These are phyloP conservation scores for Talaromyces stipitatus DNA, from an alignment of 495 filamentous ascomycete genomes.

Conservation along the genomic window DNA sequence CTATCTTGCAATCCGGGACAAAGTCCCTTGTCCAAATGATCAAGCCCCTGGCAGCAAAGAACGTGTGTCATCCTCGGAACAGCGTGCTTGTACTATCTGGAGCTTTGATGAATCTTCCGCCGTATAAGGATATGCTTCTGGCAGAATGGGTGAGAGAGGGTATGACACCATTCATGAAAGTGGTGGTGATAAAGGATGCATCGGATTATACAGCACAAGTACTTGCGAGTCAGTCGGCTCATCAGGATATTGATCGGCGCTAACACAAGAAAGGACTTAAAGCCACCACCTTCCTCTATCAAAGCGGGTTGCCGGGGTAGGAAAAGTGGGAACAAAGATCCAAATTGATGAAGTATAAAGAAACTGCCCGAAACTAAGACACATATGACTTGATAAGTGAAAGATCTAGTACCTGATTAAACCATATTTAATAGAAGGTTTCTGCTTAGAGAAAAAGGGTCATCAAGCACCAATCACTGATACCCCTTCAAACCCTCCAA, in stretches of 20 bases:
- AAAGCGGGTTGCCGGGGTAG: constrained; percentile 7
- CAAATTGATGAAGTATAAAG: too few species aligned
- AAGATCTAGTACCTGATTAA: too few species aligned
- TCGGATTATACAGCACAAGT: neutral
- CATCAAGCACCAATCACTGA: too few species aligned
- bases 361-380: too few species aligned
- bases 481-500: too few species aligned
- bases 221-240: constrained; percentile 7
- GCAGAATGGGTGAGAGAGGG: neutral
- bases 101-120: neutral
- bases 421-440: too few species aligned
- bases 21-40: neutral
- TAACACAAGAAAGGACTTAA: constrained; percentile 12
- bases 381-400: too few species aligned
- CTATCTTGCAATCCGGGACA: neutral
- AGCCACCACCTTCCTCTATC: constrained; percentile 13
- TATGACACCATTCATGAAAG: neutral
- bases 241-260: constrained; percentile 10
- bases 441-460: too few species aligned
- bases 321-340: too few species aligned
- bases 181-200: neutral
- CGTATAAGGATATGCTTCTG: neutral
- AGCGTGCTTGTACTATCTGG: neutral
- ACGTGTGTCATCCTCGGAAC: neutral
- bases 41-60: neutral